Conservation (phyloP, 78 protist species). For the Isochrysis galbana region DNA sequence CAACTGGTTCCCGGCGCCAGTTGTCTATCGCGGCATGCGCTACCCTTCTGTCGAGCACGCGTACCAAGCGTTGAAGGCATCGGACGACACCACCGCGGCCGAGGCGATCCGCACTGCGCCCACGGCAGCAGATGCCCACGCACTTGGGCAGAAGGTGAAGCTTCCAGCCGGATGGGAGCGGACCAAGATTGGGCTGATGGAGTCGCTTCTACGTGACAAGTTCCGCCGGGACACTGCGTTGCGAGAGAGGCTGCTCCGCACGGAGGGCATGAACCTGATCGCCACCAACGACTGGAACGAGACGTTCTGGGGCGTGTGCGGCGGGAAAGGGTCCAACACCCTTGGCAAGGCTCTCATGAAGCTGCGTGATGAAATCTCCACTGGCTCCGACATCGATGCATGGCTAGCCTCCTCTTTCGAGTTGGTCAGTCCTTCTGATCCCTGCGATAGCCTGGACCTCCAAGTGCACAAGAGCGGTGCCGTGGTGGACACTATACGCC, state of each 20-base stretch:
- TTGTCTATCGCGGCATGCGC: not conserved
- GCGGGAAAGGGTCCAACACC: not conserved
- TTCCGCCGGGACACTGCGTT: not conserved
- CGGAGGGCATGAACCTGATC: not conserved
- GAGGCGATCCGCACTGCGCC: not conserved
- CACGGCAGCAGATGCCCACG: not conserved
- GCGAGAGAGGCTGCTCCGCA: not conserved
- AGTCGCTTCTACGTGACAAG: constrained; percentile 11
- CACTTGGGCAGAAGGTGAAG: not conserved
- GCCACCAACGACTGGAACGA: constrained; percentile 10
- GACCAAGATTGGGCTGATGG: not conserved
- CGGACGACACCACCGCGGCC: not conserved
- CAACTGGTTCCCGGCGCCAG: not conserved
- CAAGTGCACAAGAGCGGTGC: not conserved
- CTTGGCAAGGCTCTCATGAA: constrained; percentile 5
- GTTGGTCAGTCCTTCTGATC: not conserved
- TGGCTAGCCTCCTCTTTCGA: not conserved
- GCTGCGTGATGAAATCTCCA: not conserved
- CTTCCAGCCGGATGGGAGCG: constrained; percentile 4
- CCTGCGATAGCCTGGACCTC: not conserved
- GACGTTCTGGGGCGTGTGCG: constrained; percentile 18
- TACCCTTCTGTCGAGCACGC: not conserved
- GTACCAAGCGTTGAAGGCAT: not conserved
- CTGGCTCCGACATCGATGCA: not conserved
- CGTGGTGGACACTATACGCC: not conserved